These are phyloP conservation scores for Xylaria sp. DNA, from an alignment of 2,329 filamentous ascomycete genomes.

Conservation along the genomic window DNA sequence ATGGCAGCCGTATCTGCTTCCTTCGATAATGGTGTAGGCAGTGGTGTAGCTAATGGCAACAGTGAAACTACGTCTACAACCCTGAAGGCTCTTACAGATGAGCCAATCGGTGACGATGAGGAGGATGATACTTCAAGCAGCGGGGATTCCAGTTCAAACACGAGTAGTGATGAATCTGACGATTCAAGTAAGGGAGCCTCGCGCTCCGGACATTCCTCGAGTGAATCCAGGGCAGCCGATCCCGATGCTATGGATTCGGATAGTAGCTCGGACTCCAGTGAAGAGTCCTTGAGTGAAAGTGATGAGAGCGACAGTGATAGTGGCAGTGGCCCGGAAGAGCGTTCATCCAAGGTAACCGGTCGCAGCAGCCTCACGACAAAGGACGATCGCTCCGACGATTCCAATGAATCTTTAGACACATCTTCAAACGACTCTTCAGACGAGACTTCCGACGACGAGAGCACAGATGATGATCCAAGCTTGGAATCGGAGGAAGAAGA, in stretches of 20 bases:
- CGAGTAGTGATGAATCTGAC: slow-evolving; percentile 27
- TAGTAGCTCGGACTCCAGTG: slow-evolving; percentile 4
- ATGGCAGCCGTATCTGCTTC: slow-evolving; percentile 44
- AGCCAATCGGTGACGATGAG: slow-evolving; percentile 29
- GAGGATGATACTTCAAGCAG: slow-evolving; percentile 36
- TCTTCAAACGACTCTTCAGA: slow-evolving; percentile 7
- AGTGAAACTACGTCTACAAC: slow-evolving; percentile 35
- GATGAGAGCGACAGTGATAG: slow-evolving; percentile 31
- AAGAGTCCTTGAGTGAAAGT: slow-evolving; percentile 17
- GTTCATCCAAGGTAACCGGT: neutral
- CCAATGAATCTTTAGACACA: slow-evolving; percentile 13
- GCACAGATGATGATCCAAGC: neutral
- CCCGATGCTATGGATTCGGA: slow-evolving; percentile 26
- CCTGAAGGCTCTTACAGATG: slow-evolving; percentile 26
- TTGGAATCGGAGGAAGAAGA: slow-evolving; percentile 13
- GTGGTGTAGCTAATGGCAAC: slow-evolving; percentile 28
- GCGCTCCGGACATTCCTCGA: neutral
- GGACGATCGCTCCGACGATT: slow-evolving; percentile 12
- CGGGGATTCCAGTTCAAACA: slow-evolving; percentile 35
- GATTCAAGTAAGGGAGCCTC: slow-evolving; percentile 23
- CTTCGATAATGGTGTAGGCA: slow-evolving; percentile 35
- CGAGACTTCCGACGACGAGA: slow-evolving; percentile 5
- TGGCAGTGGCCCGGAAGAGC: slow-evolving; percentile 36
- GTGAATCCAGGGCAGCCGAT: slow-evolving; percentile 13
- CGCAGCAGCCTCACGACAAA: neutral